phyloP scores from a whole-genome alignment of 495 filamentous ascomycete species.

The Neurospora sp. region DNA sequence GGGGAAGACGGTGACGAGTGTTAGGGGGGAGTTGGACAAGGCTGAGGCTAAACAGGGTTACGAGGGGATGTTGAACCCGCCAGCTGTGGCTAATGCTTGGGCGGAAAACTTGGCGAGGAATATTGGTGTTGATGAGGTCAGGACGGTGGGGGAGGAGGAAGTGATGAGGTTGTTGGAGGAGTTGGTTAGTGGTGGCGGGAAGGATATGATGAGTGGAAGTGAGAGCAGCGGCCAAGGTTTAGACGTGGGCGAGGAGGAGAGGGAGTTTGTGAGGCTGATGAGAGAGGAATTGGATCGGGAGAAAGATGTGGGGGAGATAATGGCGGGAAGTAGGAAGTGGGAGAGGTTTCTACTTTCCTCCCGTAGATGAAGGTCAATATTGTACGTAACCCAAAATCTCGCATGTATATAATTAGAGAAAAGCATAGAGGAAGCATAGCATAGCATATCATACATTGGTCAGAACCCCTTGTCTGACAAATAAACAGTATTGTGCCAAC shows the following conservation, averaged over 20 bases:
- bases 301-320: neutral
- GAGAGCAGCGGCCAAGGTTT: too few species aligned
- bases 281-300: neutral
- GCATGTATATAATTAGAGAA: neutral
- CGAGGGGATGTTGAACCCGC: neutral
- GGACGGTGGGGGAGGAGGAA: slow-evolving; percentile 7
- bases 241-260: slow-evolving; percentile 6
- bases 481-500: neutral
- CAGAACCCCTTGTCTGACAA: neutral
- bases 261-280: slow-evolving; percentile 5
- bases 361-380: too few species aligned
- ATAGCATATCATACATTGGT: neutral
- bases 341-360: too few species aligned
- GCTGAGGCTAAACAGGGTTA: neutral
- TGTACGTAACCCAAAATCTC: neutral
- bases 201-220: neutral
- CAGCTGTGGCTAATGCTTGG: slow-evolving; percentile 10
- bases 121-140: slow-evolving; percentile 16
- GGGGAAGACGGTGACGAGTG: slow-evolving; percentile 64
- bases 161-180: slow-evolving; percentile 12
- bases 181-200: neutral
- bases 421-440: neutral
- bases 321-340: neutral
- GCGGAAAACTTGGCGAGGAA: slow-evolving; percentile 14
- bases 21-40: slow-evolving; percentile 26